Percentiles rank a stretch among this genome's conserved stretches.
Conservation (phyloP, 495 filamentous ascomycete genomes). For the Astrothelium macrocarpum region DNA sequence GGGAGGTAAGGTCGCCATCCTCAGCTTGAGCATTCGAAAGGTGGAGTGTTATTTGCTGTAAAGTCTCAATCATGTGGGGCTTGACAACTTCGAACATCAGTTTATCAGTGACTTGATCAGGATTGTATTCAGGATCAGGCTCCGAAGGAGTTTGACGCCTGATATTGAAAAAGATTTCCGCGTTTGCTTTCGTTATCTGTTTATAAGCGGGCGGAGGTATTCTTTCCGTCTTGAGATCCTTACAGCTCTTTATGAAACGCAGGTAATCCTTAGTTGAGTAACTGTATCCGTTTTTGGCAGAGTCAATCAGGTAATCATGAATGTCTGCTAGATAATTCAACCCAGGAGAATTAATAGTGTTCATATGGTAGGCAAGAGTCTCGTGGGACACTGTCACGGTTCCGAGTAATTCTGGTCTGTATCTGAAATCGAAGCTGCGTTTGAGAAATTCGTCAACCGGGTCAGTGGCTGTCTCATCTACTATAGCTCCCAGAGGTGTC, state of each 20-base stretch:
- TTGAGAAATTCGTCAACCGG: slow-evolving; percentile 38
- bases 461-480: not conserved
- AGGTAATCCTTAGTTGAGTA: slow-evolving; percentile 38
- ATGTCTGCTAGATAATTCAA: slow-evolving; percentile 57
- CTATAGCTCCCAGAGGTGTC: slow-evolving; percentile 13
- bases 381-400: slow-evolving; percentile 68
- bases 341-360: slow-evolving; percentile 43
- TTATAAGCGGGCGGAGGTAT: slow-evolving; percentile 31
- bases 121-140: slow-evolving; percentile 11
- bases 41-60: slow-evolving; percentile 34
- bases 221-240: not conserved
- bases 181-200: slow-evolving; percentile 23
- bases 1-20: slow-evolving; percentile 15
- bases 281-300: slow-evolving; percentile 61
- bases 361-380: slow-evolving; percentile 51
- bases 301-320: slow-evolving; percentile 72
- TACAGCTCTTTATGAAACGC: slow-evolving; percentile 34
- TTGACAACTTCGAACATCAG: slow-evolving; percentile 56
- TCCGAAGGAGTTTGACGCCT: slow-evolving; percentile 26
- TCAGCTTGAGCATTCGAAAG: not conserved
- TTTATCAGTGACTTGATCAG: slow-evolving; percentile 59
- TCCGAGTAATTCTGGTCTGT: slow-evolving; percentile 58
- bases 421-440: slow-evolving; percentile 54
- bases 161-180: slow-evolving; percentile 35
- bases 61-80: slow-evolving; percentile 42